A percentile compares a stretch with the other conserved stretches of the same genome.
Evolutionary conservation across 2,329 filamentous ascomycete genomes (phyloP).

Genomic region (Phyllosticta citrichinensis): DNA sequence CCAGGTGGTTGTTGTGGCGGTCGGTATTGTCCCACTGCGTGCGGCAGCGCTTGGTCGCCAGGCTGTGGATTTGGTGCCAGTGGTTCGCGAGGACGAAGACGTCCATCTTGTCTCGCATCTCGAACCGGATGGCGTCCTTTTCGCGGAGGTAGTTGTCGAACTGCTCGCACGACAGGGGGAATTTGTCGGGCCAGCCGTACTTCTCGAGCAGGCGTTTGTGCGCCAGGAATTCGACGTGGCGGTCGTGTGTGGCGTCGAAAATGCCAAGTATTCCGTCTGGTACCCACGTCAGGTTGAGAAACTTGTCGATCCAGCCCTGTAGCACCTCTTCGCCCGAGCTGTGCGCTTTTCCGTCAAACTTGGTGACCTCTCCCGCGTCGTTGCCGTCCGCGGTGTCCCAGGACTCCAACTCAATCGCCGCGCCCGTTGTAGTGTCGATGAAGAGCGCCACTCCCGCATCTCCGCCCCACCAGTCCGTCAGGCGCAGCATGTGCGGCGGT

Average conservation of each 20-base stretch:
- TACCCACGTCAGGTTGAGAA: not conserved
- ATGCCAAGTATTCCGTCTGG: not conserved
- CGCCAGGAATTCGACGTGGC: not conserved
- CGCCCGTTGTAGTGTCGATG: not conserved
- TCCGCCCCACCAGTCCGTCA: not conserved
- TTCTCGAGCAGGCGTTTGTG: not conserved
- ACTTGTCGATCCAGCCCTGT: not conserved
- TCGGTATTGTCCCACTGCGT: not conserved
- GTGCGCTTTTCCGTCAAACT: not conserved
- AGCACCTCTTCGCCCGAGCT: not conserved
- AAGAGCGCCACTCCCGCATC: not conserved
- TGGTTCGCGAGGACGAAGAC: not conserved
- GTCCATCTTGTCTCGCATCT: not conserved
- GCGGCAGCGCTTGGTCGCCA: not conserved
- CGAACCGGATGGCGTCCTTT: not conserved
- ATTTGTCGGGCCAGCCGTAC: not conserved
- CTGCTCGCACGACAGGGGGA: not conserved
- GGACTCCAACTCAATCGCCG: not conserved
- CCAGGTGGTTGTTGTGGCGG: not conserved
- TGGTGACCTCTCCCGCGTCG: not conserved
- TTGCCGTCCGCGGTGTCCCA: not conserved
- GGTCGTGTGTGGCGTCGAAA: not conserved
- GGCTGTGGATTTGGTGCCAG: not conserved
- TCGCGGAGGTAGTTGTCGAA: not conserved
- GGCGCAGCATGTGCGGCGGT: not conserved